Base-by-base conservation (phyloP, 2,329 filamentous ascomycete genomes). In the Hymenoscyphus linearis region DNA sequence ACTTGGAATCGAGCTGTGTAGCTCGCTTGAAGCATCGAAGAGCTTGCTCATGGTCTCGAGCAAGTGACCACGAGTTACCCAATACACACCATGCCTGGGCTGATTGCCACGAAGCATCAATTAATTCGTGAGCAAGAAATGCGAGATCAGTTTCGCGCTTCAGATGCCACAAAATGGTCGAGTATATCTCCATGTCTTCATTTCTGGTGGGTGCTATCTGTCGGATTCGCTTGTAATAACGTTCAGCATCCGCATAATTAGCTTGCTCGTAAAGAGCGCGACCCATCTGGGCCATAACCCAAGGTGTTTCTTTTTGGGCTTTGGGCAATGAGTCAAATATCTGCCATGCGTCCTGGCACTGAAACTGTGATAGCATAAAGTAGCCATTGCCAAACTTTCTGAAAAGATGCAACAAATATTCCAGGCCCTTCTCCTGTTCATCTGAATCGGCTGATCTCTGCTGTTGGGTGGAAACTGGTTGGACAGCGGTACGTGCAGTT, bases 111-210 rank as follows among this genome's bases (percentile, higher is more conserved):
- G 92, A 90, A 16, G 89, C 80, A 66, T 97, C 93, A 57, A 96
- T 84, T 47, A 98, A 81, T 70, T 96, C 91, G 71, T 98, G 93
- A 0, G 93, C 91, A 31, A 99, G 81, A 75, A 95, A 96, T 0
- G 93, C 93, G 25, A 99, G 81, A 64, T 97, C 91, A 0, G 92
- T 90, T 71, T 97, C 93, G 65, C 90, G 88, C 75, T 96, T 96
- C 64, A 97, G 78, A 74, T 97, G 93, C 95, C 96, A 99, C n/a
- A 99, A 82, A n/a, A 96, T 88, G 0, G 95, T 99, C 14, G 93
- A 98, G 76, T 96, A 99, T 37, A 98, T 87, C 73, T 99, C 95
- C 93, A 98, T 97, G 71, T 97, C 93, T 72, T 96, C 89, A 52
- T 96, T 81, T 3, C 91, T 86, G 1, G 90, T 90, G 0, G 93